Evolutionary conservation across 768 basidiomycete genomes (phyloP), one percentile per base, ranked within the genome.

Genomic region (Fibroporia radiculosa): DNA sequence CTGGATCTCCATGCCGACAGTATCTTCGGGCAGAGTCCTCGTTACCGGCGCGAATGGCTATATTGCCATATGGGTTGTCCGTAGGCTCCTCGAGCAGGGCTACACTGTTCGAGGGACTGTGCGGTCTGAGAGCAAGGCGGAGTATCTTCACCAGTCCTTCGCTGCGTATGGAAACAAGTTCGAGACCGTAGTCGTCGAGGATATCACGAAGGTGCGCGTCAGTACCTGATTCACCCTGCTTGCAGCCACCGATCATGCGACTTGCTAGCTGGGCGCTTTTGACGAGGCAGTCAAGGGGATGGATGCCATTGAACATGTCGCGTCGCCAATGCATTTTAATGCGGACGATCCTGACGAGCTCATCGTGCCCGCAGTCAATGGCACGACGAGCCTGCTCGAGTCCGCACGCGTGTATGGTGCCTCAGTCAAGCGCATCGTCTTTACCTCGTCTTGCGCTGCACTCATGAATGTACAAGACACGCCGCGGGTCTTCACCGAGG

Each of bases 211-310:
- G 55, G 70, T 69, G 40, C 33, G 58, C 44, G 4, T 16, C n/a
- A n/a, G n/a, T 5, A 12, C 13, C n/a, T 28, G 5, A 18, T 11
- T 16, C 23, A 8, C 13, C 25, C 14, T 11, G 13, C 22, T 29
- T 10, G 13, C 12, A 20, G 23, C 25, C 3, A 3, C 22, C 13
- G 14, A 13, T 19, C 18, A 29, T 27, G 19, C 5, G 36, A n/a
- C 16, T 26, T 14, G 16, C 34, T 18, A 80, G 78, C 71, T 69
- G 6, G 75, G 74, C 3, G 82, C 80, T 1, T 92, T 88, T 48
- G 84, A 90, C 54, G 78, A 84, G 40, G 85, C 78, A 0, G 80
- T 89, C 48, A 76, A 80, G 58, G 84, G 73, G 0, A 77, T 87
- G 2, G 78, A 84, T 44, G 87, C 72, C 0, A 73, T 91, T 37